A percentile compares a stretch with the other conserved stretches of the same genome.
Evolutionary conservation across 2,329 filamentous ascomycete species (phyloP).

Genomic region (Cryoendolithus antarcticus): DNA sequence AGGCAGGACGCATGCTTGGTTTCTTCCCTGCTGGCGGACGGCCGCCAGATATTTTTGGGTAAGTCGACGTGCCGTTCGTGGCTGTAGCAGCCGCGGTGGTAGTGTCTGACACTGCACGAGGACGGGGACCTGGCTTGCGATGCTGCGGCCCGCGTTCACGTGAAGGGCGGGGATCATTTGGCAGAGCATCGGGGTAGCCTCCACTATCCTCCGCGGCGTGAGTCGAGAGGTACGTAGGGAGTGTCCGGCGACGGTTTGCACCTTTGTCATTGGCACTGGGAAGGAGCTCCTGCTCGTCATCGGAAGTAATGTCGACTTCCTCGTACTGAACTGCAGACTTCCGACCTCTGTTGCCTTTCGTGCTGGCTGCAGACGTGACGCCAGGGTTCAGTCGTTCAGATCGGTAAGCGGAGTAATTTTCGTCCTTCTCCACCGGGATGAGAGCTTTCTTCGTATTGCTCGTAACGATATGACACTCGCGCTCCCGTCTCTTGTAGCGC

Average conservation of each 20-base stretch:
- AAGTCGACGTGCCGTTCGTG: not conserved
- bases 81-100: not conserved
- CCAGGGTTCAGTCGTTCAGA: constrained; percentile 15
- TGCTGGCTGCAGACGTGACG: constrained; percentile 5
- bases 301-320: constrained; percentile 34
- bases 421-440: constrained; percentile 22
- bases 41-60: not conserved
- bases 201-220: constrained; percentile 27
- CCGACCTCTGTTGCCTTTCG: constrained; percentile 4
- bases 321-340: constrained; percentile 26
- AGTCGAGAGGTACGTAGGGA: constrained; percentile 30
- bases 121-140: too few relatives aligned
- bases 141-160: too few relatives aligned
- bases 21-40: constrained; percentile 18
- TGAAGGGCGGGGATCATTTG: constrained; percentile 21
- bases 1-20: constrained; percentile 18
- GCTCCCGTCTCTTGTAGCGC: constrained; percentile 27
- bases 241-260: constrained; percentile 8
- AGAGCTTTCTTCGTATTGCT: constrained; percentile 20
- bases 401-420: constrained; percentile 17
- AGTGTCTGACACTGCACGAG: not conserved
- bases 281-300: constrained; percentile 24
- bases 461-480: constrained; percentile 15
- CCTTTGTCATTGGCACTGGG: not conserved
- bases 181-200: constrained; percentile 32